Evolutionary conservation across 2,329 filamentous ascomycete species (phyloP), one percentile per base, ranked within the genome.

Genomic region (Beauveria sp.): DNA sequence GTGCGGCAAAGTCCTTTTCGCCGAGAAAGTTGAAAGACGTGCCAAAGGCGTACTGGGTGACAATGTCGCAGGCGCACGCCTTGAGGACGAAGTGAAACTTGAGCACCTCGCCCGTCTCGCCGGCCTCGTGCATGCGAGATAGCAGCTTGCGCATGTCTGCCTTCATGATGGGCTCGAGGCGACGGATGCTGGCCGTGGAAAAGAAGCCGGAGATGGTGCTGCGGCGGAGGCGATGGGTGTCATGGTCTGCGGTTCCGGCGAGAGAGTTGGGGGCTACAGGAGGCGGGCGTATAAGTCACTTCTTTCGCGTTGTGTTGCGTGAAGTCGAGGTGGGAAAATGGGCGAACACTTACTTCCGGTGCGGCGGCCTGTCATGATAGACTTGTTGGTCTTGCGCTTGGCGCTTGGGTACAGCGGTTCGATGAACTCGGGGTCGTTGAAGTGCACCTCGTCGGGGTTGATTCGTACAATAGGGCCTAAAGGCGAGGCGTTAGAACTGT

Each of bases 381-480:
- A 55, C 53, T 55, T 55, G 40, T 55, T 55, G 37, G 53, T 56
- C 28, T 56, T 46, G 54, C 44, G 44, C 54, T 56, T 56, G 43
- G 54, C 54, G 54, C 41, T 48, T 40, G 61, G 22, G 41, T 66
- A 44, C 10, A 59, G 44, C 22, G 44, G 34, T n/a, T 59, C 46
- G 14, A 48, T 48, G 18, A 59, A 59, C 2, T 52, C 55, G 7
- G 55, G 55, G 34, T 59, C 55, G 22, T 59, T 52, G 26, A 59
- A 50, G 34, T 59, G 55, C 55, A 59, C 46, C 24, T 59, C 55
- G 30, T 52, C 34, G 34, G 55, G 55, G 34, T 51, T 51, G 46
- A 59, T 59, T 41, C 55, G 46, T 8, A 59, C 34, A 20, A 59
- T 52, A 5, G 55, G 55, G 44, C 60, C 55, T 50, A 9, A 20